Evolutionary conservation across 257 asterid genomes (phyloP), one percentile per base, ranked within the genome.

Genomic region (Linderniella brevidens): DNA sequence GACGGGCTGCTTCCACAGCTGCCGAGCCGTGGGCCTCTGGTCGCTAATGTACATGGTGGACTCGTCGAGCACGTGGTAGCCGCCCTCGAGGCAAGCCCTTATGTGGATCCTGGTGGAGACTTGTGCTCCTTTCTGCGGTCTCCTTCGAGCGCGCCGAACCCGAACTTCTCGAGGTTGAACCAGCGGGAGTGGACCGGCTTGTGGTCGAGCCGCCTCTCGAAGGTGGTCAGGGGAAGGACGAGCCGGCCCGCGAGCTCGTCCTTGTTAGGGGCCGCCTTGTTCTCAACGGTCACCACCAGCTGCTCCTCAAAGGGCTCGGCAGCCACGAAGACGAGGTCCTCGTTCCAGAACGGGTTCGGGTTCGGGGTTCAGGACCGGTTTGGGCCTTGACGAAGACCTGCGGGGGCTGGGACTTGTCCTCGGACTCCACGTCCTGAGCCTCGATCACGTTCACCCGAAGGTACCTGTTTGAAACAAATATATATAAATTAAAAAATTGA

Each of bases 31-130:
- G 4, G 88, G 92, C 61, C 80, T 59, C 32, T 66, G 73, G 14
- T 80, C 92, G n/a, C 84, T 80, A n/a, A 66, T 76, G 29, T 76
- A 80, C 75, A 66, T 50, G 0, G 92, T 74, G 20, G 86, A 71
- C 67, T 80, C 92, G 25, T 80, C 87, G 25, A 80, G 49, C 12
- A 80, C 92, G 15, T 80, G 87, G 66, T 80, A 80, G 4, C 73
- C 86, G 14, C 83, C 86, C 40, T 76, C 92, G 8, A 80, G 74
- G 47, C 86, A 76, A 4, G 61, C 75, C 19, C 84, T 62, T 13
- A 80, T 55, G 50, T 74, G 88, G 32, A 80, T 46, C 58, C 88
- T 61, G 0, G 79, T 77, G 0, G 93, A 67, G 49, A 77, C 77
- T 52, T 71, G 32, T 3, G 4, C 46, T 68, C 80, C 53, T 73